phyloP scores from a whole-genome alignment of 208 protist genomes.

The Herpetomonas samuelpessoai region DNA sequence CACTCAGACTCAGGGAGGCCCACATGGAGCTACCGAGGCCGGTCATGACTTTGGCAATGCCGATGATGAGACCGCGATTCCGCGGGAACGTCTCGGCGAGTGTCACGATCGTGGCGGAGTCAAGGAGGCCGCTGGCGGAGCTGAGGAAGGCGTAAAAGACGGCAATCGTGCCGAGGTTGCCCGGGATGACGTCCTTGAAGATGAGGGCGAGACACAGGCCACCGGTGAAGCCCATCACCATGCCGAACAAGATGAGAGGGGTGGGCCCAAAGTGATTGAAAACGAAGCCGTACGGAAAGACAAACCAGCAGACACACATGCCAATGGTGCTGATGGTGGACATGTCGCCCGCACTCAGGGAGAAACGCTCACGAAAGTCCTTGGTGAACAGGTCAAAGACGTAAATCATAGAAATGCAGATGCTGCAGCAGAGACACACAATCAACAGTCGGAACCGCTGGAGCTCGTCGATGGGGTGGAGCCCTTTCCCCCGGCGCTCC shows the following conservation, averaged over 20 bases:
- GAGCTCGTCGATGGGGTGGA: slow-evolving; percentile 18
- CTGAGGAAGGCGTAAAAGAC: slow-evolving; percentile 26
- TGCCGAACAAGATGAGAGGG: slow-evolving; percentile 2
- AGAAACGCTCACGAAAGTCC: slow-evolving; percentile 8
- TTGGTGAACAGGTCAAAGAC: slow-evolving; percentile 23
- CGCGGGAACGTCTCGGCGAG: slow-evolving; percentile 26
- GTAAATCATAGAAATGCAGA: slow-evolving; percentile 22
- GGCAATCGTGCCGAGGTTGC: slow-evolving; percentile 17
- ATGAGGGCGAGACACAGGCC: slow-evolving; percentile 8
- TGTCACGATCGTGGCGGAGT: slow-evolving; percentile 16
- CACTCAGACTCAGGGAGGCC: slow-evolving; percentile 18
- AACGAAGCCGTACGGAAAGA: slow-evolving; percentile 15
- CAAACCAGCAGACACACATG: slow-evolving; percentile 15
- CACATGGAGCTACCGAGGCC: slow-evolving; percentile 24
- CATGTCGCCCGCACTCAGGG: slow-evolving; percentile 20
- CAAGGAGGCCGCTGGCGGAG: slow-evolving; percentile 16
- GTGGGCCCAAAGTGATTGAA: slow-evolving; percentile 13
- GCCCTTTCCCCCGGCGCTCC: slow-evolving; percentile 8
- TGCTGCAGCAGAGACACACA: slow-evolving; percentile 20
- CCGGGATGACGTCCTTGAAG: slow-evolving; percentile 8
- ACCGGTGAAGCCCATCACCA: slow-evolving; percentile 7
- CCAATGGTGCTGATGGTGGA: slow-evolving; percentile 21
- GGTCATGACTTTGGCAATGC: slow-evolving; percentile 31
- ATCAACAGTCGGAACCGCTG: slow-evolving; percentile 18
- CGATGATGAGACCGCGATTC: slow-evolving; percentile 22